Evolutionary conservation across 2,329 filamentous ascomycete genomes (phyloP).

Genomic region (Myriosclerotinia scirpicola): DNA sequence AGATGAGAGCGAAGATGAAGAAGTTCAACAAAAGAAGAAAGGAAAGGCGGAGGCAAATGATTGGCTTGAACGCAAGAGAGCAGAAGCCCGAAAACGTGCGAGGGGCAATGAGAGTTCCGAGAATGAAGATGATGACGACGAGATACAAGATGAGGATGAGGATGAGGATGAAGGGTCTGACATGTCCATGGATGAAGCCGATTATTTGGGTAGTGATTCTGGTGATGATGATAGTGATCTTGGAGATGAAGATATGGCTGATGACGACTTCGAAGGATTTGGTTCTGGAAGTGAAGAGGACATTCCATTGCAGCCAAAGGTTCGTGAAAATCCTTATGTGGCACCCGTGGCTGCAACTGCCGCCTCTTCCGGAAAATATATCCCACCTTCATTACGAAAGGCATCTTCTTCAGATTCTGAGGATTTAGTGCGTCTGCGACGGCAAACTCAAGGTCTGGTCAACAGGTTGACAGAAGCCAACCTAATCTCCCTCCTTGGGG

Average conservation of each 20-base stretch:
- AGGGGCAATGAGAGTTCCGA: slow-evolving; percentile 13
- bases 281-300: slow-evolving; percentile 43
- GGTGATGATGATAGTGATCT: slow-evolving; percentile 33
- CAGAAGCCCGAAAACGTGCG: slow-evolving; percentile 43
- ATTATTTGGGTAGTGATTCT: slow-evolving; percentile 38
- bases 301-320: slow-evolving; percentile 45
- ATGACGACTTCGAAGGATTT: slow-evolving; percentile 44
- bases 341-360: slow-evolving; percentile 59
- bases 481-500: slow-evolving; percentile 76
- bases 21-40: slow-evolving; percentile 51
- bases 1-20: slow-evolving; percentile 52
- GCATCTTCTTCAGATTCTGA: slow-evolving; percentile 64
- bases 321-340: slow-evolving; percentile 84
- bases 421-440: slow-evolving; percentile 65
- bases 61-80: slow-evolving; percentile 60
- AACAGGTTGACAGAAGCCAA: slow-evolving; percentile 94
- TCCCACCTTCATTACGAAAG: slow-evolving; percentile 80
- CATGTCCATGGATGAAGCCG: slow-evolving; percentile 36
- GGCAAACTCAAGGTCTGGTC: slow-evolving; percentile 82
- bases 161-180: slow-evolving; percentile 40
- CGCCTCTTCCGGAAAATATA: slow-evolving; percentile 69
- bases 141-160: slow-evolving; percentile 39
- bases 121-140: slow-evolving; percentile 27
- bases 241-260: slow-evolving; percentile 43
- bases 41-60: slow-evolving; percentile 58